phyloP scores from a whole-genome alignment of 495 filamentous ascomycete genomes.

The Tuber aestivum region DNA sequence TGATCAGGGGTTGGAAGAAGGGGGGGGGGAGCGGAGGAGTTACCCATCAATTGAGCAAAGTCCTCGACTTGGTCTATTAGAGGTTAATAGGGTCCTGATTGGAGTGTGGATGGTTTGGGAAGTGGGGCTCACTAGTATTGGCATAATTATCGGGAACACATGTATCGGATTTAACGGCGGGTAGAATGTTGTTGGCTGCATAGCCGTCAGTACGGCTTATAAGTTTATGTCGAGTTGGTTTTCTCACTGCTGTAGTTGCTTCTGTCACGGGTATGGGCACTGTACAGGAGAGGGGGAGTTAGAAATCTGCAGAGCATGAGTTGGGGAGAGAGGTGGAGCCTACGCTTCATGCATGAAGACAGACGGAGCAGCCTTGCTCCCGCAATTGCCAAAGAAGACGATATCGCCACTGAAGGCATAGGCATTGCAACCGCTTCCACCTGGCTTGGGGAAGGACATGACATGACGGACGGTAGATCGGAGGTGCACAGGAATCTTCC shows the following conservation, averaged over 20 bases:
- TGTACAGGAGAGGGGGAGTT: neutral
- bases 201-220: neutral
- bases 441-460: neutral
- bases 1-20: neutral
- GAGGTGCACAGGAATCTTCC: neutral
- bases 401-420: neutral
- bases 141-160: neutral
- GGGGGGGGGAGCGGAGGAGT: neutral
- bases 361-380: neutral
- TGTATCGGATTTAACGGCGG: neutral
- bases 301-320: neutral
- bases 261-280: neutral
- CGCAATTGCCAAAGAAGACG: neutral
- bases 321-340: neutral
- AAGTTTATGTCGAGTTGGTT: neutral
- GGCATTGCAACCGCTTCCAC: neutral
- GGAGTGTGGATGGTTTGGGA: neutral
- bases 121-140: neutral
- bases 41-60: constrained; percentile 2
- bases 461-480: neutral
- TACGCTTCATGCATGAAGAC: neutral
- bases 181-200: neutral
- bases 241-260: neutral
- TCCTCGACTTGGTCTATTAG: neutral
- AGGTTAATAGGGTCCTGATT: neutral